Evolutionary conservation across 306 rosid species (phyloP).

Genomic region (Cicer bijugum): DNA sequence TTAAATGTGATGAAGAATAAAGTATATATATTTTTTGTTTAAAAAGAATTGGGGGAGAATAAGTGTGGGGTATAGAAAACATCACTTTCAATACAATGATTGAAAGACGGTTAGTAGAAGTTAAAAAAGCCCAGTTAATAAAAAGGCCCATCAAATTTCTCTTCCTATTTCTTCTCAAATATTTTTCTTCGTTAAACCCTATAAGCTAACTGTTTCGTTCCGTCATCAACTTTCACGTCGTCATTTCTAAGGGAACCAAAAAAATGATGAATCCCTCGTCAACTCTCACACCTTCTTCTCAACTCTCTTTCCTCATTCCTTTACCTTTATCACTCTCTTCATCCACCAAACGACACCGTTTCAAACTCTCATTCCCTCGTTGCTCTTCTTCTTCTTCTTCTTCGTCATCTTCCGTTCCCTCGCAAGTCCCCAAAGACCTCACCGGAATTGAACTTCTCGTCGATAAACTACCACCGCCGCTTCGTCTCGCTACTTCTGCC

Average conservation of each 20-base stretch:
- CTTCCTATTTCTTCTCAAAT: not conserved
- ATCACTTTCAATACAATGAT: too few relatives aligned
- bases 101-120: conserved; percentile 1
- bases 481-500: conserved; percentile 73
- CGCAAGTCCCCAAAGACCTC: conserved; percentile 64
- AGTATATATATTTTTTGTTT: too few relatives aligned
- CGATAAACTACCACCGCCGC: conserved; percentile 68
- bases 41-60: too few relatives aligned
- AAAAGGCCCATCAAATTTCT: not conserved
- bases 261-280: conserved; percentile 61
- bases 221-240: conserved; percentile 41
- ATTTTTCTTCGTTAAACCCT: conserved; percentile 25
- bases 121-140: not conserved
- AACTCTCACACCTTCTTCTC: conserved; percentile 47
- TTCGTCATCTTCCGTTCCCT: not conserved
- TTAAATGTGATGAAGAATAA: too few relatives aligned
- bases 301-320: conserved; percentile 45
- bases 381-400: conserved; percentile 48
- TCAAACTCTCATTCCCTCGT: conserved; percentile 61
- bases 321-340: conserved; percentile 49
- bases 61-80: too few relatives aligned
- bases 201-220: not conserved
- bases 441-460: conserved; percentile 72
- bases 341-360: conserved; percentile 60
- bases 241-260: conserved; percentile 49